phyloP scores from a whole-genome alignment of 1,284 basidiomycete species.

The Cystobasidium slooffiae region DNA sequence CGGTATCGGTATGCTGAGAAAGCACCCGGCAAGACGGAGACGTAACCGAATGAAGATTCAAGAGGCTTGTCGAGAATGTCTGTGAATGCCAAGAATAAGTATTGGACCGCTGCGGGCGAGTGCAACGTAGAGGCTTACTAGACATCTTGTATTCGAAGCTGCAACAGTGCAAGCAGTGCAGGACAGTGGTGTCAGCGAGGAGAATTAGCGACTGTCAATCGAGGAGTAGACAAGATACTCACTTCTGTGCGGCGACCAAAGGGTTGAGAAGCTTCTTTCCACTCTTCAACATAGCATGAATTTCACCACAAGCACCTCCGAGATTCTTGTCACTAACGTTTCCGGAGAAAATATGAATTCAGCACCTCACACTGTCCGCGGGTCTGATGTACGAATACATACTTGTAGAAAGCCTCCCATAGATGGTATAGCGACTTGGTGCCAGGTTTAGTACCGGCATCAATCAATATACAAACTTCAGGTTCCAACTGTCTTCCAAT shows the following conservation, averaged over 20 bases:
- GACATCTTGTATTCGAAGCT: constrained; percentile 80
- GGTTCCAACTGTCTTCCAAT: constrained; percentile 86
- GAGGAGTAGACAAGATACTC: not conserved
- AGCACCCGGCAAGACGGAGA: constrained; percentile 89
- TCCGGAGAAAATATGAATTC: not conserved
- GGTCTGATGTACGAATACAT: not conserved
- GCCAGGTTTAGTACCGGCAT: constrained; percentile 94
- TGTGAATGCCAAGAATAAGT: constrained; percentile 65
- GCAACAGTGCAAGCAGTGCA: not conserved
- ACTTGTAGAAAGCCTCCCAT: constrained; percentile 86
- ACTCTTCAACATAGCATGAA: constrained; percentile 90
- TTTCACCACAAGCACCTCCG: constrained; percentile 93
- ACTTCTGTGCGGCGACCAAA: constrained; percentile 87
- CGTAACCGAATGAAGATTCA: constrained; percentile 91
- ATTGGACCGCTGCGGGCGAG: not conserved
- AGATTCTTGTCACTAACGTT: constrained; percentile 68
- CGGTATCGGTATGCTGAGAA: constrained; percentile 93
- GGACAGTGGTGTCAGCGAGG: not conserved
- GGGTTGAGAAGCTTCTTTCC: constrained; percentile 92
- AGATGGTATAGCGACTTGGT: constrained; percentile 96
- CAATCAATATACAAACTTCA: constrained; percentile 85
- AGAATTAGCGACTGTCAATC: not conserved
- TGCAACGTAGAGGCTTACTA: not conserved
- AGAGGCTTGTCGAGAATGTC: constrained; percentile 91
- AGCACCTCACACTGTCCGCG: not conserved